Evolutionary conservation across 805 yeast species (phyloP), one percentile per base, ranked within the genome.

Genomic region (Wickerhamomyces xylosicus): DNA sequence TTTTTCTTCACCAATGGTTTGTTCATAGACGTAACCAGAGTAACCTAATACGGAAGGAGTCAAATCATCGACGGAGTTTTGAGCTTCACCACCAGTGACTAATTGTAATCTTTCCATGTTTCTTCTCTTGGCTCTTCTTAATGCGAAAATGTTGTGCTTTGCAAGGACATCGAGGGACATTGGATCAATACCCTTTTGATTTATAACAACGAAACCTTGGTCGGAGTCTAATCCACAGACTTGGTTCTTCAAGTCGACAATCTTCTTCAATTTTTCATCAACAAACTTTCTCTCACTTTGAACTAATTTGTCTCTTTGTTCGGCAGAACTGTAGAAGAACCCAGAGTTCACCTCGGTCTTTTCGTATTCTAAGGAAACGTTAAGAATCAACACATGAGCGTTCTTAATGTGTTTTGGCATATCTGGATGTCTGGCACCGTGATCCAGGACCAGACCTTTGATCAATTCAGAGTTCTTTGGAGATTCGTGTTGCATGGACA

Each of bases 371-470:
- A 92, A 68, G 5, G 95, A 85, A 34, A 92, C 98, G 59, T 92
- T 92, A 52, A 92, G 72, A 39, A 85, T 92, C 56, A 92, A 71
- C 27, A 92, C 78, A 53, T 75, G 68, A 2, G 96, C 96, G 59
- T 92, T 85, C 47, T 75, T 73, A 16, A 92, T 80, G 40, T 78
- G 65, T 48, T 79, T 83, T 42, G 98, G 98, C 98, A 92, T 92
- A 62, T 92, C 98, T 35, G 98, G 98, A 68, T 92, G 98, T 59
- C 98, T 77, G 15, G 96, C 97, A 49, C 98, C 98, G 59, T 92
- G 98, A 60, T 92, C 98, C 47, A 92, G 71, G 29, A 92, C 98
- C 49, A 92, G 72, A 35, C 98, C 98, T 51, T 74, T 78, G 47
- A 92, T 69, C 43, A 92, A 76, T 53, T 72, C 70, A 16, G 97